Base-by-base conservation (phyloP, 768 basidiomycete genomes). In the Tulasnella sp. region DNA sequence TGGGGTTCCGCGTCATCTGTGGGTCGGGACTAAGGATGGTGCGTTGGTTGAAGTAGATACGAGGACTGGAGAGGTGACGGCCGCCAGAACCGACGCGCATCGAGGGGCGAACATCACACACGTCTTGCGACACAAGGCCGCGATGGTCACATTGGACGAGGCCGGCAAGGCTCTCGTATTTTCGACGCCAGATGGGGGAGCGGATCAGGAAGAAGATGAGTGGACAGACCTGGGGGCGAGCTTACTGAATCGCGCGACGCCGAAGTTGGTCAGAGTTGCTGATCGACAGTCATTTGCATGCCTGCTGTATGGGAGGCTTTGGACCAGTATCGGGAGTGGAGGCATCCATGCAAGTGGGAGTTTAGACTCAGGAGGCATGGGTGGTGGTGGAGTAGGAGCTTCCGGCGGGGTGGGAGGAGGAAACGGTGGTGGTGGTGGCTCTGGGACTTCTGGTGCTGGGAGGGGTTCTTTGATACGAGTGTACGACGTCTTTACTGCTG, bases 11-110 rank as follows among this genome's bases (percentile, higher is more conserved):
- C 75, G 75, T 29, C 76, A 80, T 56, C 65, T 92, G 1, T 97
- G 94, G 94, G 72, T 85, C 10, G 95, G 94, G 3, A 90, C 90
- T 27, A 92, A 88, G 72, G 91, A 95, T 24, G 95, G 95, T 0
- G 83, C 86, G 69, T 61, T 99, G 24, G 77, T 85, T 64, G 93
- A 96, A 74, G 64, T 95, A 58, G 90, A 97, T 67, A 74, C 86
- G 41, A 71, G 77, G 55, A 81, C 77, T 2, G 85, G 83, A 0
- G 64, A 65, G 3, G 70, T 91, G 19, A 75, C 75, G 1, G 81
- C 80, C 13, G 73, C 76, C 30, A 87, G 83, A 62, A 74, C 77
- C 34, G 74, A 76, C 11, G 80, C 79, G 0, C 94, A 96, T 67
- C 34, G 34, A 38, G 66, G 80, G 0, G 76, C 82, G 58, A 71